Conservation (phyloP, 345 rosid genomes). For the Gossypium arboreum region DNA sequence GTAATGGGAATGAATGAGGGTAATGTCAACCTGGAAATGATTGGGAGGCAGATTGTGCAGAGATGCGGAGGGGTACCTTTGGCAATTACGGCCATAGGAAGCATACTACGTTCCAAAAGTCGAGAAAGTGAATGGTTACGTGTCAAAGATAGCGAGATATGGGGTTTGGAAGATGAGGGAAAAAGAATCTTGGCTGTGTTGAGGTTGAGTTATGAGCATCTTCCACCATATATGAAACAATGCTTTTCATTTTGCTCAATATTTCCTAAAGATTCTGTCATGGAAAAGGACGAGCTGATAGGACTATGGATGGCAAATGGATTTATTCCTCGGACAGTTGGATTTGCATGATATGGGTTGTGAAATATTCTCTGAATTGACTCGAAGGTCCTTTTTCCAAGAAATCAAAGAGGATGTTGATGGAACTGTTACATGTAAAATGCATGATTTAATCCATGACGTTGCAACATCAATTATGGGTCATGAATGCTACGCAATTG, state of each 20-base stretch:
- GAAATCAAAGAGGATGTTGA: too few relatives aligned
- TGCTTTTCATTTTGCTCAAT: too few relatives aligned
- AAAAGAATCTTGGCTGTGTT: not conserved
- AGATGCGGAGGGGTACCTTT: constrained; percentile 13
- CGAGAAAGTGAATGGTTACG: constrained; percentile 8
- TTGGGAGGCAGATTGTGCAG: constrained; percentile 17
- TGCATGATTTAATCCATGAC: constrained; percentile 27
- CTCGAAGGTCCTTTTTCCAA: too few relatives aligned
- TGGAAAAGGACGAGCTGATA: too few relatives aligned
- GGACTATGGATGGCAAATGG: too few relatives aligned
- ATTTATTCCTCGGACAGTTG: too few relatives aligned
- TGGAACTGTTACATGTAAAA: not conserved
- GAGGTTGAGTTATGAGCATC: too few relatives aligned
- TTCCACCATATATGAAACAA: too few relatives aligned
- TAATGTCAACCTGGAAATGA: not conserved
- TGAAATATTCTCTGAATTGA: too few relatives aligned
- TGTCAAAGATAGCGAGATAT: not conserved
- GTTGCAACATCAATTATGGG: constrained; percentile 14
- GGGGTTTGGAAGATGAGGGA: not conserved
- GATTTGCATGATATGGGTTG: too few relatives aligned
- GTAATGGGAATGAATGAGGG: not conserved
- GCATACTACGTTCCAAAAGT: not conserved
- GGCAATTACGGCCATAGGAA: not conserved
- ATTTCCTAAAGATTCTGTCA: too few relatives aligned
- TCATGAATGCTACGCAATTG: not conserved